Base-by-base conservation (phyloP, 1,139 yeast genomes). In the Pichia sp. region DNA sequence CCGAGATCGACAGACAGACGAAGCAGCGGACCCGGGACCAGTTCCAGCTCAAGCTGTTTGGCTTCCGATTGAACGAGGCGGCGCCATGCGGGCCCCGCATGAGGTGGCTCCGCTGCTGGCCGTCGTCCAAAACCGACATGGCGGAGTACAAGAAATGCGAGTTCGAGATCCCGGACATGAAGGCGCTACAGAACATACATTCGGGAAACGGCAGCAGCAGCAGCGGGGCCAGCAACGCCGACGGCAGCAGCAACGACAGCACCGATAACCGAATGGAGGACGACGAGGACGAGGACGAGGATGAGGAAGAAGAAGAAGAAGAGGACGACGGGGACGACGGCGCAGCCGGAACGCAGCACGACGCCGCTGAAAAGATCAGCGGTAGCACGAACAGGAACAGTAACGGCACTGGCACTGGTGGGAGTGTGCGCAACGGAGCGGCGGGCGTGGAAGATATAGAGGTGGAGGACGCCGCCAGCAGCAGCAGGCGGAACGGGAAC, bases 61-160 rank as follows among this genome's bases (percentile, higher is more conserved):
- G 99, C 0, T 93, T 95, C 73, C 82, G 81, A 61, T 77, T 93
- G 43, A 82, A 87, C 63, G 95, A 88, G 67, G 68, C 74, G 54
- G 86, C 96, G 53, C 75, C 79, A 23, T 80, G 88, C 50, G 99
- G 99, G 0, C 95, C 96, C 11, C 78, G 98, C 63, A 93, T 93
- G 99, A 82, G 80, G 65, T 93, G 99, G 99, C 75, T 93, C 59
- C 81, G 98, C 62, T 36, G 45, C 4, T 45, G 49, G 44, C 58
- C 58, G 26, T 30, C 13, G 23, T 34, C n/a, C 5, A 47, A 38
- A 32, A 26, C 74, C 49, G 90, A 87, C 63, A 71, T 78, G 62
- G 73, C 72, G 54, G 93, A 86, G 67, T 83, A 75, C 61, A 77
- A 80, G 10, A 73, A 71, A 49, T 87, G 93, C 67, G 89, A 85